Base-by-base conservation (phyloP, 1,284 basidiomycete species). In the Fomitopsis schrenkii region DNA sequence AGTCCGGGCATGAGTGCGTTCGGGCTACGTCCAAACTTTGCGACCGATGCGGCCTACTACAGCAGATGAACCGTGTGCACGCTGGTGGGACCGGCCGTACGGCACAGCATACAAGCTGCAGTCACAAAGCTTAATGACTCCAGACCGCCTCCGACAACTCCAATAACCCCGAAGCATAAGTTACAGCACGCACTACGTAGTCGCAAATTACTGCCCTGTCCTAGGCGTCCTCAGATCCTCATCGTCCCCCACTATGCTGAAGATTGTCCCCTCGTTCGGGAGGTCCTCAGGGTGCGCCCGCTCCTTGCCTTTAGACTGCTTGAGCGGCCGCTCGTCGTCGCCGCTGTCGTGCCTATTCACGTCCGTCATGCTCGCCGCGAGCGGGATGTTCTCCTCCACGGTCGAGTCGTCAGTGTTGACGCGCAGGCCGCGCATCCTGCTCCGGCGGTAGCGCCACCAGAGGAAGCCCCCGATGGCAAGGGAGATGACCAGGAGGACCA, bases 401-500 rank as follows among this genome's bases (percentile, higher is more conserved):
- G 75, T 66, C 55, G 60, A 36, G 35, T 54, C 36, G 22, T 57
- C 64, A 28, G 65, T 68, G 35, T 79, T 75, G 19, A 84, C 69
- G 61, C 77, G 79, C 30, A 86, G 63, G 30, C 71, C 68, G 50
- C 62, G 67, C 28, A 67, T 60, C 9, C 80, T 74, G 63, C 76
- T 78, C 55, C 84, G 78, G 10, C 90, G 82, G 22, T 82, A 74
- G 42, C 91, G 83, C 74, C 85, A 89, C 82, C 90, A 91, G 59
- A 94, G 74, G 74, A 90, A 93, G 17, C 81, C 75, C 0, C 86
- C 93, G 46, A 95, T 82, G n/a, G 80, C 82, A 10, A 88, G 72
- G 28, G 83, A 81, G 62, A 97, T 83, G 52, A 97, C 75, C 4
- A 93, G 71, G 42, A 98, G 80, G 36, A 97, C 86, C 28, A 97